These are phyloP conservation scores for Leccinum uliginosum DNA, from an alignment of 768 basidiomycete genomes.

Conservation along the genomic window DNA sequence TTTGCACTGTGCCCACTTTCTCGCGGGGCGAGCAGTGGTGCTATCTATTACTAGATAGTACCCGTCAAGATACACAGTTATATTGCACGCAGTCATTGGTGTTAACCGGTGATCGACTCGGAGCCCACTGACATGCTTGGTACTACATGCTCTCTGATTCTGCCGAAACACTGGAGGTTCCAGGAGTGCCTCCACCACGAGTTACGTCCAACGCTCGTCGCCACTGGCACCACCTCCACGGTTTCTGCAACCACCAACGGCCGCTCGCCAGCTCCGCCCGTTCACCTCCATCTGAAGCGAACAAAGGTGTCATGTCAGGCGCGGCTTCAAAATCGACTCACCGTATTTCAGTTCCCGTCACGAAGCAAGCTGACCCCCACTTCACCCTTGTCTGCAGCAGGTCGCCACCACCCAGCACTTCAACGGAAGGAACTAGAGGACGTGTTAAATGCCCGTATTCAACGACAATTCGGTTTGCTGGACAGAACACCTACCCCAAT, in stretches of 20 bases:
- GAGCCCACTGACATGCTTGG: too few relatives aligned
- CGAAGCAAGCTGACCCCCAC: slow-evolving; percentile 26
- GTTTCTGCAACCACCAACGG: slow-evolving; percentile 15
- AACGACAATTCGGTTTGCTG: slow-evolving; percentile 1
- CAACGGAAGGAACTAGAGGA: background rate
- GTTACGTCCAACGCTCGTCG: too few relatives aligned
- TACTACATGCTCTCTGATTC: too few relatives aligned
- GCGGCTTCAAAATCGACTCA: slow-evolving; percentile 32
- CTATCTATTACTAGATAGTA: too few relatives aligned
- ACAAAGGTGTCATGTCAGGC: slow-evolving; percentile 35
- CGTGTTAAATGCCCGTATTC: background rate
- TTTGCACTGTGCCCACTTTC: too few relatives aligned
- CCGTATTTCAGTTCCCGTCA: slow-evolving; percentile 37
- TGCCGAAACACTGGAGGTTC: too few relatives aligned
- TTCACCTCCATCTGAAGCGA: slow-evolving; percentile 32
- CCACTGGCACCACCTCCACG: slow-evolving; percentile 29
- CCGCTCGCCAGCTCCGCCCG: slow-evolving; percentile 44
- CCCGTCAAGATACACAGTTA: too few relatives aligned
- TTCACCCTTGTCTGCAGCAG: slow-evolving; percentile 25
- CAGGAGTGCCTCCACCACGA: too few relatives aligned
- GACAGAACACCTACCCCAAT: slow-evolving; percentile 20
- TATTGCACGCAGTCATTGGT: too few relatives aligned
- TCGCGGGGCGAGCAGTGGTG: too few relatives aligned
- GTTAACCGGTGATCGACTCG: too few relatives aligned
- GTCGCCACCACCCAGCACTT: slow-evolving; percentile 9